These are phyloP conservation scores for Petunia axillaris DNA, from an alignment of 257 asterid genomes.

Conservation along the genomic window DNA sequence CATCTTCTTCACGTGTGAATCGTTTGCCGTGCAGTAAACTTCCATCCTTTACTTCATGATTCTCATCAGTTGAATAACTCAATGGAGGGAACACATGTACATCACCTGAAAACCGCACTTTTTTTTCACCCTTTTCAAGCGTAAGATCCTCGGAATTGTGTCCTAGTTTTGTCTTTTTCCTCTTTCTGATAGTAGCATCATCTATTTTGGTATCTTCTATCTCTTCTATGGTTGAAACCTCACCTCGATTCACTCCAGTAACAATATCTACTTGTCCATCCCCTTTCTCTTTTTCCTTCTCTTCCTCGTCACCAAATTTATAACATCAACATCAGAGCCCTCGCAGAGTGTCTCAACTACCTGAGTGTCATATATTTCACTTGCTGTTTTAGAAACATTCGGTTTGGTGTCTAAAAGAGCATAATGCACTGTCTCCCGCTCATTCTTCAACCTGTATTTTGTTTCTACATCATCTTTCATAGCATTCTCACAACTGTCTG, in stretches of 20 bases:
- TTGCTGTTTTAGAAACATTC: not conserved
- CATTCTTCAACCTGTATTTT: not conserved
- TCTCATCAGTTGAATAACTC: not conserved
- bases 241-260: conserved; percentile 8
- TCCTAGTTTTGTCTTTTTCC: not conserved
- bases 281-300: conserved; percentile 4
- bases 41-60: not conserved
- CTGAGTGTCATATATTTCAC: not conserved
- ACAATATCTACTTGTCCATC: not conserved
- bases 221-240: conserved; percentile 3
- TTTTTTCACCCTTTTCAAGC: not conserved
- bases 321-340: not conserved
- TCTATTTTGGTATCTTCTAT: not conserved
- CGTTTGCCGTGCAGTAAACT: not conserved
- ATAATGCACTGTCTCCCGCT: not conserved
- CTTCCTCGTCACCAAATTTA: not conserved
- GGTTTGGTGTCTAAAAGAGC: conserved; percentile 7
- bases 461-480: not conserved
- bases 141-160: not conserved
- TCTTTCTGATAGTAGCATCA: not conserved
- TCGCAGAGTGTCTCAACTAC: not conserved
- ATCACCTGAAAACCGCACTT: not conserved
- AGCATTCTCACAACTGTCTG: not conserved
- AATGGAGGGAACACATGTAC: not conserved
- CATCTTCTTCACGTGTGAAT: conserved; percentile 20